A percentile compares a stretch with the other conserved stretches of the same genome.
Evolutionary conservation across 805 yeast species (phyloP).

Genomic region (Tetrapisispora nanseiensis): DNA sequence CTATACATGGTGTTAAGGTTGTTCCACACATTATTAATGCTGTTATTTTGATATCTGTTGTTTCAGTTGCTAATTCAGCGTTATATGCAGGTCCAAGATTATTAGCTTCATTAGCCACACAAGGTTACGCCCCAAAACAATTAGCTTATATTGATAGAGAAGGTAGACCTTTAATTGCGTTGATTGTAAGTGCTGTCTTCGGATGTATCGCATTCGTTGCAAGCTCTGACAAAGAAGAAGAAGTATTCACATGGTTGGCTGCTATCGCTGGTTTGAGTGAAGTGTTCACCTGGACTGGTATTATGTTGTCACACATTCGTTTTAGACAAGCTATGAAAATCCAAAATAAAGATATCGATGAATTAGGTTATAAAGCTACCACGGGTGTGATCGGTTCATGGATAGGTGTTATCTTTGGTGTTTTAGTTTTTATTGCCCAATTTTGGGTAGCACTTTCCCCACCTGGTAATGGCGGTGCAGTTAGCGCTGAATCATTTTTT

Average conservation of each 20-base stretch:
- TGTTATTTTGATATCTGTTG: conserved; percentile 60
- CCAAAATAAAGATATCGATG: conserved; percentile 38
- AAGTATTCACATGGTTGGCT: conserved; percentile 51
- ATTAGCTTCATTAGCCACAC: conserved; percentile 56
- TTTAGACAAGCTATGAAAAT: conserved; percentile 45
- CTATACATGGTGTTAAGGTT: conserved; percentile 49
- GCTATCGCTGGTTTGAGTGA: conserved; percentile 50
- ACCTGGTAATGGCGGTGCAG: conserved; percentile 31
- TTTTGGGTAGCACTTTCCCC: conserved; percentile 60
- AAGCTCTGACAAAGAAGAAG: conserved; percentile 40
- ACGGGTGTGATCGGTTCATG: conserved; percentile 43
- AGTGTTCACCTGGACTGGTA: conserved; percentile 49
- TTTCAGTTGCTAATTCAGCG: conserved; percentile 71
- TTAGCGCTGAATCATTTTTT: conserved; percentile 39
- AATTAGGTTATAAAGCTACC: conserved; percentile 42
- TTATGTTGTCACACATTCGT: conserved; percentile 42
- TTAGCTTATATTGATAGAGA: conserved; percentile 44
- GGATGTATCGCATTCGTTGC: conserved; percentile 56
- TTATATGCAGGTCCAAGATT: conserved; percentile 68
- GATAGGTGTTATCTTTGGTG: conserved; percentile 39
- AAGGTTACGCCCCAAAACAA: conserved; percentile 53
- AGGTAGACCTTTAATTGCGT: conserved; percentile 53
- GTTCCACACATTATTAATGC: conserved; percentile 68
- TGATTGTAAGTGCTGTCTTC: conserved; percentile 38
- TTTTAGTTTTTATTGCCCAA: conserved; percentile 44